Percentiles rank a stretch among this genome's conserved stretches.
phyloP scores from a whole-genome alignment of 352 stramenopile species.

The Globisporangium cederbergense region DNA sequence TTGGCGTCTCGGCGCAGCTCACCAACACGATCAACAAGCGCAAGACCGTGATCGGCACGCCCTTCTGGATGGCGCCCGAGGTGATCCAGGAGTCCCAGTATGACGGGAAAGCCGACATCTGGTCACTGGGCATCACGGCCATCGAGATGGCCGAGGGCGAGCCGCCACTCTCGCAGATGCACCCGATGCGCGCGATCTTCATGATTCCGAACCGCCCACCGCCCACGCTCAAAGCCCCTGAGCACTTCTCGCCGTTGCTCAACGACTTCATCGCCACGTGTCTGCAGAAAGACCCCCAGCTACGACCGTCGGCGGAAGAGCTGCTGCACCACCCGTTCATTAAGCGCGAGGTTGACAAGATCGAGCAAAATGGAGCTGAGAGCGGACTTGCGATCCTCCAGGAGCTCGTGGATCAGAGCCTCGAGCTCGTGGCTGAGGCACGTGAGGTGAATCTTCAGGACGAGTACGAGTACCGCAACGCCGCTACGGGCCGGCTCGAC shows the following conservation, averaged over 20 bases:
- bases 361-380: constrained; percentile 23
- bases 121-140: constrained; percentile 86
- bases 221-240: constrained; percentile 42
- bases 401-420: constrained; percentile 68
- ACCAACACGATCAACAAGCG: constrained; percentile 89
- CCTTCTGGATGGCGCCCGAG: constrained; percentile 91
- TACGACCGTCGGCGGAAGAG: constrained; percentile 44
- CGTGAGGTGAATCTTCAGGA: constrained; percentile 46
- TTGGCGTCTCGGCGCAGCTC: constrained; percentile 88
- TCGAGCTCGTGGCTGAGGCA: constrained; percentile 57
- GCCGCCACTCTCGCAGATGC: constrained; percentile 80
- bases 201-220: constrained; percentile 68
- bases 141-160: constrained; percentile 88
- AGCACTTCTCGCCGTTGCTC: constrained; percentile 46
- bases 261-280: constrained; percentile 57
- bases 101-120: constrained; percentile 81
- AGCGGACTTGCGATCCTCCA: constrained; percentile 53
- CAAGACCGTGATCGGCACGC: constrained; percentile 88
- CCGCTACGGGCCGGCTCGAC: constrained; percentile 48
- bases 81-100: constrained; percentile 88
- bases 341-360: constrained; percentile 45
- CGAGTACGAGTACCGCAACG: constrained; percentile 48
- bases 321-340: constrained; percentile 63
- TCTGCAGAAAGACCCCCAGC: constrained; percentile 60
- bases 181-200: constrained; percentile 86